Conservation (phyloP, 2,329 filamentous ascomycete species). For the Clarireedia sp. region DNA sequence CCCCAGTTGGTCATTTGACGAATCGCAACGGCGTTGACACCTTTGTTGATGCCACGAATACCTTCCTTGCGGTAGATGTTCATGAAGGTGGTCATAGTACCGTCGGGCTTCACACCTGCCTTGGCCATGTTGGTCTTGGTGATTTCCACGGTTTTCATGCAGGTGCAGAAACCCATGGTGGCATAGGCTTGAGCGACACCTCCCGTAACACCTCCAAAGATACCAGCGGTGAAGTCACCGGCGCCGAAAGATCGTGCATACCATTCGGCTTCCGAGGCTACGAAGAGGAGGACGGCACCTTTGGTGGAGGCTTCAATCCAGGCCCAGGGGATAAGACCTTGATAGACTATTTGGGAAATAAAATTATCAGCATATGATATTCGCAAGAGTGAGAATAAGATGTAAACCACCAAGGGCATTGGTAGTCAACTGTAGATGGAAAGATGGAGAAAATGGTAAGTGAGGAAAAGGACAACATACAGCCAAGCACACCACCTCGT, state of each 20-base stretch:
- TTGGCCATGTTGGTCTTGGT: slow-evolving; percentile 94
- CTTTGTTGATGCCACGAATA: slow-evolving; percentile 93
- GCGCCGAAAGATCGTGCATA: slow-evolving; percentile 79
- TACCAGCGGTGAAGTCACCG: slow-evolving; percentile 79
- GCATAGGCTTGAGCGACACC: slow-evolving; percentile 97
- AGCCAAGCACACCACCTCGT: slow-evolving; percentile 87
- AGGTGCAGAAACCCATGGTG: slow-evolving; percentile 99
- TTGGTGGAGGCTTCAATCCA: slow-evolving; percentile 99
- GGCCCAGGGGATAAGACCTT: slow-evolving; percentile 98
- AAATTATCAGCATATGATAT: slow-evolving; percentile 21
- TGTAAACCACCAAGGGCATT: background rate
- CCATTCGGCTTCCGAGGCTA: slow-evolving; percentile 96
- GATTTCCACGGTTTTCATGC: slow-evolving; percentile 99
- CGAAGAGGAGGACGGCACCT: slow-evolving; percentile 96
- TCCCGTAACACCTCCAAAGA: slow-evolving; percentile 83
- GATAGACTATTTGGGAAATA: slow-evolving; percentile 64
- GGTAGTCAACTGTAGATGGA: background rate
- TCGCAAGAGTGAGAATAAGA: background rate
- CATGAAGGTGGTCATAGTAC: slow-evolving; percentile 93
- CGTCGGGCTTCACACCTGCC: slow-evolving; percentile 72
- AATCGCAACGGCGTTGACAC: slow-evolving; percentile 97
- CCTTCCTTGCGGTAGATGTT: slow-evolving; percentile 93
- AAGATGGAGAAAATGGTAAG: background rate
- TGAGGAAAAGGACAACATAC: slow-evolving; percentile 46
- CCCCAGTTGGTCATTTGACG: slow-evolving; percentile 99